Percentiles rank a stretch among this genome's conserved stretches.
Conservation (phyloP, 805 yeast genomes). For the Wilhelminamyces savonicus region DNA sequence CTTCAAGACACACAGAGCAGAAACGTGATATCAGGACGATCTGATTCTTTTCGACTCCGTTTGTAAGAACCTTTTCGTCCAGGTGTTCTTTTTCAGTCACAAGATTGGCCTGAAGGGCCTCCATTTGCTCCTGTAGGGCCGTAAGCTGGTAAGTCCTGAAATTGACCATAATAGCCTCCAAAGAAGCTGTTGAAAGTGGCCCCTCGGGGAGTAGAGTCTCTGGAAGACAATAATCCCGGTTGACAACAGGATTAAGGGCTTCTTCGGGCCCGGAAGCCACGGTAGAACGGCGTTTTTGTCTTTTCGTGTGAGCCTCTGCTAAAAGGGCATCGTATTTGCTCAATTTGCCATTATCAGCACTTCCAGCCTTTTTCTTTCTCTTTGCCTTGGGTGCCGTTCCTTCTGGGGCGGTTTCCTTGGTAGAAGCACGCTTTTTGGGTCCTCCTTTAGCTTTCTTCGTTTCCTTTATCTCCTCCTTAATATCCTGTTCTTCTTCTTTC, state of each 20-base stretch:
- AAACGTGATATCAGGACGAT: not conserved
- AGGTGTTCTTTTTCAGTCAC: too few relatives aligned
- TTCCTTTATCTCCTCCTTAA: slow-evolving; percentile 5
- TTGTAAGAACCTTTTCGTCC: too few relatives aligned
- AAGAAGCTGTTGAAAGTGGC: slow-evolving; percentile 1
- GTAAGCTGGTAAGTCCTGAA: slow-evolving; percentile 18
- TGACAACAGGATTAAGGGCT: slow-evolving; percentile 15
- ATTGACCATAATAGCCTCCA: slow-evolving; percentile 8
- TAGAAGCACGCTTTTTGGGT: slow-evolving; percentile 5
- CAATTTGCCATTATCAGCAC: too few relatives aligned
- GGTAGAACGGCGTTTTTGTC: slow-evolving; percentile 3
- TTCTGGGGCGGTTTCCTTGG: slow-evolving; percentile 3
- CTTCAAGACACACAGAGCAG: slow-evolving; percentile 56
- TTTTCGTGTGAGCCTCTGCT: slow-evolving; percentile 2
- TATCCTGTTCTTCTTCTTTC: slow-evolving; percentile 5
- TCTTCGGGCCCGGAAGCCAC: slow-evolving; percentile 3
- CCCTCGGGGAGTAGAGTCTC: slow-evolving; percentile 4
- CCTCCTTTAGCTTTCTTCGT: slow-evolving; percentile 1
- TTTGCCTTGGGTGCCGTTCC: not conserved
- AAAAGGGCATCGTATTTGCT: too few relatives aligned
- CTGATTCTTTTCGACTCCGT: too few relatives aligned
- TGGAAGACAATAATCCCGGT: slow-evolving; percentile 14
- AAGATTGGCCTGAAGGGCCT: slow-evolving; percentile 11
- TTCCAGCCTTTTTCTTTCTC: slow-evolving; percentile 1
- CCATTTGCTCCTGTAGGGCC: slow-evolving; percentile 18